Evolutionary conservation across 1,139 yeast genomes (phyloP), one percentile per base, ranked within the genome.

Genomic region (Taphrina wiesneri): DNA sequence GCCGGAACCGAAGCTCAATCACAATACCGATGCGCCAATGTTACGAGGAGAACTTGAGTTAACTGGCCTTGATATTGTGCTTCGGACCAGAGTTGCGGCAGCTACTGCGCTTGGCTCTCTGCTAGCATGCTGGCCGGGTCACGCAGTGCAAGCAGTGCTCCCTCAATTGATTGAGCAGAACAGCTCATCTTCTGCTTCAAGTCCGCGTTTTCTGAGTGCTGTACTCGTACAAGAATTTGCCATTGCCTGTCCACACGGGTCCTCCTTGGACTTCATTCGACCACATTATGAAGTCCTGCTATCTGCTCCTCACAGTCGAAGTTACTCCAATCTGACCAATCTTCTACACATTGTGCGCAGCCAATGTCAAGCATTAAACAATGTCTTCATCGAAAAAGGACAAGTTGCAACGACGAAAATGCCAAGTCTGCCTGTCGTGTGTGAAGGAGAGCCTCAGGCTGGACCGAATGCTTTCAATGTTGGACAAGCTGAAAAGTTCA

Each of bases 401-500:
- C 87, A 87, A 75, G 76, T 91, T 19, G 80, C 95, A 1, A 84
- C 86, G n/a, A 81, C 84, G 47, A 90, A 88, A 74, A 77, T 91
- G 15, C 97, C 97, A 0, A 88, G 85, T 67, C 77, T 95, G 39
- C 96, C 99, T 0, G 86, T 90, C 4, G 86, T 92, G 19, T 97
- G 92, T 3, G 95, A 90, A 75, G 99, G 99, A 41, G 99, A 93
- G 74, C 81, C 86, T 0, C 96, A 90, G 70, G 96, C 98, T 3
- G 98, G 97, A 0, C 92, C 96, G 0, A 92, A 87, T 71, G 98
- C 98, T 0, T 95, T 95, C 76, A 84, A 90, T 11, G 76, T 93
- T 57, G 88, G 83, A 51, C 84, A 85, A 71, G 98, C 97, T 0
- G 88, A 87, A 68, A 83, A 84, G 70, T 82, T 92, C 7, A 80